Conservation (phyloP, 2,329 filamentous ascomycete species). For the Geosmithia flava region DNA sequence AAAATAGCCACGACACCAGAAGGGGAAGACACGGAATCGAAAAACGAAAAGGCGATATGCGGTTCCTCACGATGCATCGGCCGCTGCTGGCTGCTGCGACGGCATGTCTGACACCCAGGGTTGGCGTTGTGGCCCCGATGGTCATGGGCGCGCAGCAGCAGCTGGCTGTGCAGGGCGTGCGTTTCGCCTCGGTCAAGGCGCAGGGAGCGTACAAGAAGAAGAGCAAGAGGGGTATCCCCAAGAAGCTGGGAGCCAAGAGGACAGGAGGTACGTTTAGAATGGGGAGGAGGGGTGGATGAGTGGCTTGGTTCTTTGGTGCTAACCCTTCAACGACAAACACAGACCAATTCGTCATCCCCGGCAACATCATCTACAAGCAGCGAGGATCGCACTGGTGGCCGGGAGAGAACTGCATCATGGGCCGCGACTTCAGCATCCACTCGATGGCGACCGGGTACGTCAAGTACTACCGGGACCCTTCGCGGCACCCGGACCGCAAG, state of each 20-base stretch:
- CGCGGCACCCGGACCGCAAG: constrained; percentile 70
- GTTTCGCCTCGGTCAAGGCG: constrained; percentile 47
- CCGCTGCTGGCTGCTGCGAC: constrained; percentile 25
- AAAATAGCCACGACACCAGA: background rate
- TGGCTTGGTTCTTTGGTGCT: too few relatives aligned
- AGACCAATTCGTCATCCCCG: constrained; percentile 89
- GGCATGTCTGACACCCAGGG: background rate
- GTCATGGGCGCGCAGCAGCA: background rate
- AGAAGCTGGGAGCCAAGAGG: constrained; percentile 91
- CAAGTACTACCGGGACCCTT: constrained; percentile 88
- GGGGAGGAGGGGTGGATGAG: background rate
- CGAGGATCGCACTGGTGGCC: constrained; percentile 90
- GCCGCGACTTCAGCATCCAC: constrained; percentile 93
- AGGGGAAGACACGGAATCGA: background rate
- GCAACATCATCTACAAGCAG: constrained; percentile 97
- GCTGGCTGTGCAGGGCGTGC: constrained; percentile 31
- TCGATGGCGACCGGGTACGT: constrained; percentile 79
- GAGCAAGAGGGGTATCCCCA: constrained; percentile 49
- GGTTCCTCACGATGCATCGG: constrained; percentile 32
- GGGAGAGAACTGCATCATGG: constrained; percentile 90
- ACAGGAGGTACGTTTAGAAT: constrained; percentile 55
- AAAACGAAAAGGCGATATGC: constrained; percentile 22
- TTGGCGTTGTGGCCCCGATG: background rate
- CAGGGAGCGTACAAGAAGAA: constrained; percentile 57
- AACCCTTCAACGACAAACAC: too few relatives aligned